Base-by-base conservation (phyloP, 73 alveolate genomes). In the Durusdinium trenchii region DNA sequence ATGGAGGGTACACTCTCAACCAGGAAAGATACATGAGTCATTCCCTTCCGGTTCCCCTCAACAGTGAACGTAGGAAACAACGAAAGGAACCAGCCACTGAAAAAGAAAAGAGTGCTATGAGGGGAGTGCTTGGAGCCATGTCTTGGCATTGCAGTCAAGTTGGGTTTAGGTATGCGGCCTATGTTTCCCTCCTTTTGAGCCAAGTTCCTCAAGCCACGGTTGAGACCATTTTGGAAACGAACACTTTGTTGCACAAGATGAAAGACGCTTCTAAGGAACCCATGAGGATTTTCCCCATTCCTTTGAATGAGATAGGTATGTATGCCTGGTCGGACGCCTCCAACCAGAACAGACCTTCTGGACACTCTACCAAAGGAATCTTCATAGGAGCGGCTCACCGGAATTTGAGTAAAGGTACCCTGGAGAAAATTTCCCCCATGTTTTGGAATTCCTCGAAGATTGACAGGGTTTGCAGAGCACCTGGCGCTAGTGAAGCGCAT, bases 131-230 rank as follows among this genome's bases (percentile, higher is more conserved):
- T 35, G 94, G 94, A 42, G 75, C 94, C 47, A 32, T 84, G 94
- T 84, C 94, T n/a, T 84, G 94, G 94, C 94, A 84, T 36, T 52
- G 76, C 30, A 84, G 71, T 51, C 79, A 84, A 54, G 76, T 84
- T 3, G 94, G 94, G 38, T 84, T 50, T 28, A 2, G 94, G 36
- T 51, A 7, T 35, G 30, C 78, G 10, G 75, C 94, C 18, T 84
- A 84, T 38, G 94, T 84, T 7, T 84, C 94, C 52, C 38, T 84
- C 52, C n/a, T 50, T 57, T 38, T 84, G 12, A 51, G 79, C 46
- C 79, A 84, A 40, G 79, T 84, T 52, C 94, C 94, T 14, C 3
- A 2, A 3, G 35, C 76, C 42, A 84, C 94, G 71, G 94, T 84
- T 48, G 94, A 84, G 60, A 38, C 57, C 35, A 4, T 84, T 35